These are phyloP conservation scores for Boletus fagicola DNA, from an alignment of 768 basidiomycete species.

Conservation along the genomic window DNA sequence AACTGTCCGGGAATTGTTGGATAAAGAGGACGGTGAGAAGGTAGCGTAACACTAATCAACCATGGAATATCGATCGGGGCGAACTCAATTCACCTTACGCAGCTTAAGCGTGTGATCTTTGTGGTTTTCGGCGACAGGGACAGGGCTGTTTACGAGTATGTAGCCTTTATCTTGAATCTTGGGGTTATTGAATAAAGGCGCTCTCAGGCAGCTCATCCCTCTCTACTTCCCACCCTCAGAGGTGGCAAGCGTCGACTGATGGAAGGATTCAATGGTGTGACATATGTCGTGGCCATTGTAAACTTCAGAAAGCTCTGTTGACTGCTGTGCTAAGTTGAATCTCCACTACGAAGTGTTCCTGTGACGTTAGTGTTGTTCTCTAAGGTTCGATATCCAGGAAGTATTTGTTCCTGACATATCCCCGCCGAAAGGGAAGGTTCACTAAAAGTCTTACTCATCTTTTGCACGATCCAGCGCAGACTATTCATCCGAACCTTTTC, in stretches of 20 bases:
- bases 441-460: not conserved
- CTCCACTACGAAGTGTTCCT: not conserved
- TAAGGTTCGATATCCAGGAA: not conserved
- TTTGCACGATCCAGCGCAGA: not conserved
- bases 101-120: slow-evolving; percentile 75
- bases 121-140: slow-evolving; percentile 70
- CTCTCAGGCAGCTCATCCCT: slow-evolving; percentile 49
- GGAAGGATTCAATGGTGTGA: not conserved
- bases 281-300: not conserved
- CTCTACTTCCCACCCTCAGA: slow-evolving; percentile 54
- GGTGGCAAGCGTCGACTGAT: not conserved
- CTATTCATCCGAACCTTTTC: too few relatives aligned
- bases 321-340: not conserved
- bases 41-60: slow-evolving; percentile 23
- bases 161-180: slow-evolving; percentile 7
- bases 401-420: not conserved
- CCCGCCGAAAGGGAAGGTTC: not conserved
- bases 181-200: not conserved
- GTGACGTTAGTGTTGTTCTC: not conserved
- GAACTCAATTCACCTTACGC: not conserved
- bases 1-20: slow-evolving; percentile 54
- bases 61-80: not conserved
- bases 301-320: not conserved
- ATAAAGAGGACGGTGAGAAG: slow-evolving; percentile 47
- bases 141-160: slow-evolving; percentile 63